These are phyloP conservation scores for Helicocarpus griseus DNA, from an alignment of 2,329 filamentous ascomycete species.

Conservation along the genomic window DNA sequence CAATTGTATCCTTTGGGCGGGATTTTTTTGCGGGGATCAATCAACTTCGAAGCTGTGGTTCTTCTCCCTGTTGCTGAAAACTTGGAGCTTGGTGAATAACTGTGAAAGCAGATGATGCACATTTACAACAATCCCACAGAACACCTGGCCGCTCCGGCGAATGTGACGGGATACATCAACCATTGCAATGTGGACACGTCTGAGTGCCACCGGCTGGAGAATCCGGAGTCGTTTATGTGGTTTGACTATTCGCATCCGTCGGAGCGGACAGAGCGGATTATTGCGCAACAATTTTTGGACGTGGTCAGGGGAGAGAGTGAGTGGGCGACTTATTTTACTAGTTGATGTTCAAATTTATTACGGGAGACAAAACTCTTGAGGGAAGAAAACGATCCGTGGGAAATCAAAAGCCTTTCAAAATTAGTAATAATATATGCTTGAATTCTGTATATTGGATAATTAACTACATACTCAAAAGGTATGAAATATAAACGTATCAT, in stretches of 20 bases:
- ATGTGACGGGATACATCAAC: slow-evolving; percentile 50
- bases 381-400: no score
- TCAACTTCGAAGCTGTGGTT: no score
- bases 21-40: neutral
- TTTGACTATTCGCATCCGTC: slow-evolving; percentile 66
- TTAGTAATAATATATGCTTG: neutral
- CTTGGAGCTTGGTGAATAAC: no score
- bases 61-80: no score
- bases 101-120: slow-evolving; percentile 53
- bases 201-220: slow-evolving; percentile 33
- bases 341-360: neutral
- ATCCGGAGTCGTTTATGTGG: slow-evolving; percentile 58
- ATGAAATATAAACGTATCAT: no score
- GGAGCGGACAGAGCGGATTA: slow-evolving; percentile 49
- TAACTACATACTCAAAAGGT: no score
- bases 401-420: no score
- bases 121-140: slow-evolving; percentile 51
- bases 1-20: neutral
- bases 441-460: no score
- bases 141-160: slow-evolving; percentile 54
- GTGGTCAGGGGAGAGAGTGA: slow-evolving; percentile 40
- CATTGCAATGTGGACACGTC: slow-evolving; percentile 39
- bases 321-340: slow-evolving; percentile 18
- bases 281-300: slow-evolving; percentile 48
- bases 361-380: no score